A percentile compares a stretch with the other conserved stretches of the same genome.
phyloP scores from a whole-genome alignment of 768 basidiomycete genomes.

The Hortiboletus flavorubellus region DNA sequence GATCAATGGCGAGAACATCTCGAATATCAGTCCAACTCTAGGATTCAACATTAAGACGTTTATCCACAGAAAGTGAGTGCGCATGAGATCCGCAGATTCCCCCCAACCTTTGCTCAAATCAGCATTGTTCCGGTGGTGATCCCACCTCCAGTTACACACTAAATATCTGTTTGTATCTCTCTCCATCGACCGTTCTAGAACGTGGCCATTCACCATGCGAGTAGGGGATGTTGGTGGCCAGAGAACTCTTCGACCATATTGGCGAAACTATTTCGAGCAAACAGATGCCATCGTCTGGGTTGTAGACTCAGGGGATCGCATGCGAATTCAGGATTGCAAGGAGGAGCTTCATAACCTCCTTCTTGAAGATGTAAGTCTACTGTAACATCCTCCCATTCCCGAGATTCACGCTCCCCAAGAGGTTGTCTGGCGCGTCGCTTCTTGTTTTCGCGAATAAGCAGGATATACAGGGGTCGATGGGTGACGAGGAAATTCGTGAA shows the following conservation, averaged over 20 bases:
- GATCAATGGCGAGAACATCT: constrained; percentile 89
- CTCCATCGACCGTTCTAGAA: constrained; percentile 21
- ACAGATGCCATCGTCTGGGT: constrained; percentile 99
- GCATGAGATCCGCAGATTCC: constrained; percentile 18
- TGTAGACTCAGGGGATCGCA: constrained; percentile 90
- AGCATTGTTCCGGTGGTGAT: constrained; percentile 24
- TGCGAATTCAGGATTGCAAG: constrained; percentile 88
- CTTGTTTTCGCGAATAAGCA: constrained; percentile 98
- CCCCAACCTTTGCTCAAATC: constrained; percentile 14
- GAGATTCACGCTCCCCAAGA: constrained; percentile 43
- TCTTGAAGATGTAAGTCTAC: constrained; percentile 78
- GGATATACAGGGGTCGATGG: constrained; percentile 87
- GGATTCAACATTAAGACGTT: constrained; percentile 99
- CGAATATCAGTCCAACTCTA: constrained; percentile 84
- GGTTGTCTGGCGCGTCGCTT: constrained; percentile 92
- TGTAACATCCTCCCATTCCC: constrained; percentile 5
- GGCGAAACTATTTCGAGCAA: constrained; percentile 99
- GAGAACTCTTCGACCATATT: constrained; percentile 92
- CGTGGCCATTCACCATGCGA: constrained; percentile 74
- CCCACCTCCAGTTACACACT: constrained; percentile 38
- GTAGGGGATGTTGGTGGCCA: constrained; percentile 99
- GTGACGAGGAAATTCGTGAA: constrained; percentile 74
- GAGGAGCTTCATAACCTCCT: constrained; percentile 83
- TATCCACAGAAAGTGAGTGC: constrained; percentile 75
- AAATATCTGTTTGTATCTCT: constrained; percentile 38